Evolutionary conservation across 441 rosid genomes (phyloP), one percentile per base, ranked within the genome.

Genomic region (Bruguiera hainesii): DNA sequence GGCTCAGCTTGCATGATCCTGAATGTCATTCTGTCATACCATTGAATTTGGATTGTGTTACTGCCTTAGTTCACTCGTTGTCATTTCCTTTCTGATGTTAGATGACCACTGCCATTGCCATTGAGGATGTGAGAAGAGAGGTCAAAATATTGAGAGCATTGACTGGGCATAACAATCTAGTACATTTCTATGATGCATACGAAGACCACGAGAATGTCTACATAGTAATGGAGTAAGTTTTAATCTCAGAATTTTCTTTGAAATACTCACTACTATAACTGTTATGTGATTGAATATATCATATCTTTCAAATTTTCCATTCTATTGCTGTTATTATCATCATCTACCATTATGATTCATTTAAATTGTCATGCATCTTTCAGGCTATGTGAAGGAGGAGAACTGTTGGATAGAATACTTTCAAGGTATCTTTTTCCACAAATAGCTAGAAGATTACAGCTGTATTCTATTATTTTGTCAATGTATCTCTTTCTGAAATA

Each of bases 351-450:
- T 52, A 56, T 66, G 48, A 28, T 30, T 39, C 65, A 31, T 67
- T 35, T 60, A 23, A 33, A 51, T 21, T 66, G 25, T 64, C 15
- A 26, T 69, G 64, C 30, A 30, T 75, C 30, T 80, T 66, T 65
- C 80, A 95, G 99, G 87, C 72, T 95, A 70, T 95, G 99, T 76
- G 97, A 91, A 90, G 99, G 99, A 69, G 99, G 99, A 66, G 99
- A 95, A 79, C 98, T 95, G 62, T 77, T 95, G 66, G 99, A 95
- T 79, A 91, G 94, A 83, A 95, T 95, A 78, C 99, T 95, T 71
- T 85, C 98, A 25, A 91, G 99, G 99, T 91, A 75, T 79, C 57
- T 53, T 56, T 52, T n/a, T n/a, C 61, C 11, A 30, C 25, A 31
- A 29, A 10, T 57, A 67, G 53, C 59, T 50, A 48, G 29, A 28